Percentiles rank a stretch among this genome's conserved stretches.
Evolutionary conservation across 164 flowering plant species (phyloP).

Genomic region (Malania oleifera): DNA sequence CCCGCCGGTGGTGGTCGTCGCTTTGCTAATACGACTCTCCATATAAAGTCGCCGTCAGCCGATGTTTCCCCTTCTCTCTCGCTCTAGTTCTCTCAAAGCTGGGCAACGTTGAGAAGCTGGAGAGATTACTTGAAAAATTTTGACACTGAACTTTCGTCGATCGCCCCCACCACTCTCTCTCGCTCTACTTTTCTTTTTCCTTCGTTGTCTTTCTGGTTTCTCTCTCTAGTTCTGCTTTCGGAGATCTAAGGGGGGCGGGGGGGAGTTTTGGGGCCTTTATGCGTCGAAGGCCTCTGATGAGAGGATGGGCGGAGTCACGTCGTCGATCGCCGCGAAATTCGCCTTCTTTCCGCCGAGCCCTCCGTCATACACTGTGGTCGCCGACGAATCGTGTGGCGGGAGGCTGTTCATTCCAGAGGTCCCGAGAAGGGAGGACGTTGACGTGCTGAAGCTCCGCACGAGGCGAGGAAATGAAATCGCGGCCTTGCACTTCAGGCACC

Average conservation of each 20-base stretch:
- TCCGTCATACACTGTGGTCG: slow-evolving; percentile 58
- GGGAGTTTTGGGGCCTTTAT: slow-evolving; percentile 11
- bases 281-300: slow-evolving; percentile 17
- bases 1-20: too few species aligned
- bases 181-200: too few species aligned
- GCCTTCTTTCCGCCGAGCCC: slow-evolving; percentile 89
- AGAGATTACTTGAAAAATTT: not conserved
- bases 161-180: not conserved
- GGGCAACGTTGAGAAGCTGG: not conserved
- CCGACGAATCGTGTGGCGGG: slow-evolving; percentile 32
- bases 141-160: not conserved
- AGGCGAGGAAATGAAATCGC: slow-evolving; percentile 69
- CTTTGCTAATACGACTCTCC: not conserved
- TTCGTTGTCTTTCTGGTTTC: not conserved
- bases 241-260: slow-evolving; percentile 5
- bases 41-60: slow-evolving; percentile 6
- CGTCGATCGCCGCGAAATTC: slow-evolving; percentile 80
- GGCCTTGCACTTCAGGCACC: slow-evolving; percentile 57
- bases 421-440: slow-evolving; percentile 49
- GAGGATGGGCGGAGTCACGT: slow-evolving; percentile 58
- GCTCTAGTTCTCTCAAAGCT: not conserved
- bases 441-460: slow-evolving; percentile 60
- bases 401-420: slow-evolving; percentile 47
- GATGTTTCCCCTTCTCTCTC: not conserved
- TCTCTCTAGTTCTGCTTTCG: not conserved